A percentile compares a stretch with the other conserved stretches of the same genome.
These are phyloP conservation scores for Leccinum aurantiacum DNA, from an alignment of 768 basidiomycete species.

Conservation along the genomic window DNA sequence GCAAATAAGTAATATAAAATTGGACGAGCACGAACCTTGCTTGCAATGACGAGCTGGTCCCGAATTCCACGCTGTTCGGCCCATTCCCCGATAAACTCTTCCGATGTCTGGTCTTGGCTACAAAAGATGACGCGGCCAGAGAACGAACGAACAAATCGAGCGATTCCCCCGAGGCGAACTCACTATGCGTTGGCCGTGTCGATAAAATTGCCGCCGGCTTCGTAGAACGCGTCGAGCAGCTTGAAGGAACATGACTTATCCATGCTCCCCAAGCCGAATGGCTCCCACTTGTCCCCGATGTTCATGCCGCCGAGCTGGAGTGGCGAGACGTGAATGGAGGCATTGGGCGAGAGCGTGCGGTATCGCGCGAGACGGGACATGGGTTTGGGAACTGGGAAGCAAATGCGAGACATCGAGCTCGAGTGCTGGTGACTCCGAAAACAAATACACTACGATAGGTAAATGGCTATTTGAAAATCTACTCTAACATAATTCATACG, in stretches of 20 bases:
- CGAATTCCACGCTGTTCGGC: slow-evolving; percentile 42
- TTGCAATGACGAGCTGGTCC: slow-evolving; percentile 47
- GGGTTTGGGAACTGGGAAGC: not conserved
- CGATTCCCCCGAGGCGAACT: not conserved
- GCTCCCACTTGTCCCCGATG: not conserved
- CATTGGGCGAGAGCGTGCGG: not conserved
- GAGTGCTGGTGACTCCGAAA: too few species aligned
- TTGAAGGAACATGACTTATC: not conserved
- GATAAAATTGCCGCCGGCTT: not conserved
- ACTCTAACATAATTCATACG: too few species aligned
- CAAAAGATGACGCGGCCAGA: not conserved
- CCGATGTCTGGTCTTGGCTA: slow-evolving; percentile 57
- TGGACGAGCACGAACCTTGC: slow-evolving; percentile 27
- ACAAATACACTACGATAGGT: too few species aligned
- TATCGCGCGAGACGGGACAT: not conserved
- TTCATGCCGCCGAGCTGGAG: not conserved
- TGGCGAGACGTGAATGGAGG: not conserved
- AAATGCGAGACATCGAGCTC: too few species aligned
- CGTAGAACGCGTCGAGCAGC: not conserved
- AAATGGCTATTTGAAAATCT: too few species aligned
- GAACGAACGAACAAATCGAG: not conserved
- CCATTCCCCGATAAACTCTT: slow-evolving; percentile 54
- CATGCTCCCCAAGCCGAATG: not conserved
- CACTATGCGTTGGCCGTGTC: not conserved
- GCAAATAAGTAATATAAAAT: not conserved